These are phyloP conservation scores for Physcomitrium patens DNA, from an alignment of 225 moss, liverwort and hornwort genomes.

Conservation along the genomic window DNA sequence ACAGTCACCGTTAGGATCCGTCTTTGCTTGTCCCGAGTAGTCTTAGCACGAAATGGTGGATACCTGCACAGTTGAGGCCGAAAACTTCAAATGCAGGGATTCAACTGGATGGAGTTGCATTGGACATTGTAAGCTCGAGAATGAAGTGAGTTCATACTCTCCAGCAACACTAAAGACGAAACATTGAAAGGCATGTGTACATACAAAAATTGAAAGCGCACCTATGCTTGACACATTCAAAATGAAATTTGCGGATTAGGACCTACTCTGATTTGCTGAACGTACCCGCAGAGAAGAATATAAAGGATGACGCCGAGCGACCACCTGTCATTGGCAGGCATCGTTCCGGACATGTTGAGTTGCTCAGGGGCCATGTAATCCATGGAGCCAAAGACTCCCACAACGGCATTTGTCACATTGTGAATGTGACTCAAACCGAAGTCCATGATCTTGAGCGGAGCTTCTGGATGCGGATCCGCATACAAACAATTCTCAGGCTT, in stretches of 20 bases:
- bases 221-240: neutral
- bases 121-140: no score
- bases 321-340: conserved; percentile 87
- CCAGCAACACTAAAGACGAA: no score
- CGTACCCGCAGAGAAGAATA: conserved; percentile 90
- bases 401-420: conserved; percentile 63
- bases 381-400: conserved; percentile 79
- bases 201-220: no score
- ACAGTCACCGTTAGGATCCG: conserved; percentile 64
- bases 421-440: conserved; percentile 64
- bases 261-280: neutral
- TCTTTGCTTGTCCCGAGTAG: conserved; percentile 71
- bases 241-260: neutral
- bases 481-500: conserved; percentile 71
- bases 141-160: no score
- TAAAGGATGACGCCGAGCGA: conserved; percentile 88
- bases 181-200: no score
- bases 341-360: conserved; percentile 44
- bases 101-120: no score
- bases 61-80: conserved; percentile 54
- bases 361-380: conserved; percentile 88
- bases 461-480: conserved; percentile 8
- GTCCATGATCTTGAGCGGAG: conserved; percentile 64
- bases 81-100: neutral
- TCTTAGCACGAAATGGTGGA: conserved; percentile 77